Conservation (phyloP, 2,329 filamentous ascomycete genomes). For the Annulohypoxylon truncatum region DNA sequence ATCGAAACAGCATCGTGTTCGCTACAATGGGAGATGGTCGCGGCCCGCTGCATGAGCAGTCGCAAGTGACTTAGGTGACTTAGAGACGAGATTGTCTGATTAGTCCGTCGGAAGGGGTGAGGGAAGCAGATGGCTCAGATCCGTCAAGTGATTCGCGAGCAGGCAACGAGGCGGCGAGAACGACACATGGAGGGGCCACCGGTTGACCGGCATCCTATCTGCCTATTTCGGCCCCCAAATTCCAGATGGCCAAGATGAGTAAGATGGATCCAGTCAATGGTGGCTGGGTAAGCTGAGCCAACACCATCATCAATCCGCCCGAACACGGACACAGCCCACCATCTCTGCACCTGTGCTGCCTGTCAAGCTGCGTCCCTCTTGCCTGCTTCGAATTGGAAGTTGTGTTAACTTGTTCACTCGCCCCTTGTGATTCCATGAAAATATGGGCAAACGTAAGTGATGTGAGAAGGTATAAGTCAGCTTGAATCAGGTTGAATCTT, state of each 20-base stretch:
- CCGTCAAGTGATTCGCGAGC: conserved; percentile 37
- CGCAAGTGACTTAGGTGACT: conserved; percentile 24
- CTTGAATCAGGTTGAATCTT: not conserved
- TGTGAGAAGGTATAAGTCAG: not conserved
- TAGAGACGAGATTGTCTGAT: conserved; percentile 25
- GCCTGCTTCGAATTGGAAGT: conserved; percentile 17
- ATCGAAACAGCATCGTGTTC: conserved; percentile 29
- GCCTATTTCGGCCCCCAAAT: conserved; percentile 23
- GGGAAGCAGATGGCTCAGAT: conserved; percentile 22
- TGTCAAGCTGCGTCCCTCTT: not conserved
- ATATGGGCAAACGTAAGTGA: not conserved
- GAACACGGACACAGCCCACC: conserved; percentile 18
- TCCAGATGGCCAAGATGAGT: not conserved
- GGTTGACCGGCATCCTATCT: not conserved
- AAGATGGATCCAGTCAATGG: conserved; percentile 11
- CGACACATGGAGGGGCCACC: not conserved
- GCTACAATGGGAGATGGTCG: conserved; percentile 17
- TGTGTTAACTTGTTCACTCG: not conserved
- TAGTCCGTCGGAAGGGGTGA: conserved; percentile 8
- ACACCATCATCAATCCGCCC: conserved; percentile 15
- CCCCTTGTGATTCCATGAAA: not conserved
- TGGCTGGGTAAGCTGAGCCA: conserved; percentile 38
- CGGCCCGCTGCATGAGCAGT: conserved; percentile 34
- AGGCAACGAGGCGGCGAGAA: conserved; percentile 18
- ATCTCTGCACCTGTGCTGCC: not conserved